Conservation (phyloP, 768 basidiomycete species). For the Butyriboletus loyo region DNA sequence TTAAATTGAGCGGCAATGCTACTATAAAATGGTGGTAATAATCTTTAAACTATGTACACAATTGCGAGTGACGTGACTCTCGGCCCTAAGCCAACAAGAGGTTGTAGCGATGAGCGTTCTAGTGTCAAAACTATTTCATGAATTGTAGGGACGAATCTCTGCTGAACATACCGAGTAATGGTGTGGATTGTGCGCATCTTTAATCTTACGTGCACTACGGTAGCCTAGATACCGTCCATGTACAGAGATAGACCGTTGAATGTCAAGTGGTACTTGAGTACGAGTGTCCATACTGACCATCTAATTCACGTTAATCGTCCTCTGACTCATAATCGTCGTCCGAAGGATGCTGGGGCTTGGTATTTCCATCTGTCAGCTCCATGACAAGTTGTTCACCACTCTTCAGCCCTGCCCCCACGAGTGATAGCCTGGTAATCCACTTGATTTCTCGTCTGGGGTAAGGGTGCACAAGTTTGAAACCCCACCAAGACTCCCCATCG, state of each 20-base stretch:
- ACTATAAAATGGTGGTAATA: too few relatives aligned
- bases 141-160: neutral
- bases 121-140: neutral
- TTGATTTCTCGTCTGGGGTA: slow-evolving; percentile 68
- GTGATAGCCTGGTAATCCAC: slow-evolving; percentile 39
- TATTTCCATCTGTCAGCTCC: slow-evolving; percentile 36
- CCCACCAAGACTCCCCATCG: slow-evolving; percentile 55
- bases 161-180: neutral
- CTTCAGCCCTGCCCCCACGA: slow-evolving; percentile 48
- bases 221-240: too few relatives aligned
- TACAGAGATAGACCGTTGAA: neutral
- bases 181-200: too few relatives aligned
- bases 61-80: neutral
- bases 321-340: slow-evolving; percentile 62
- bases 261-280: neutral
- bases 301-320: slow-evolving; percentile 27
- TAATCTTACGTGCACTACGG: too few relatives aligned
- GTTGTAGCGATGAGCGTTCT: neutral
- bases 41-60: neutral
- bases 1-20: neutral
- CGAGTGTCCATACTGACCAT: neutral
- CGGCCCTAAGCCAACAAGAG: neutral
- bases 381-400: slow-evolving; percentile 66
- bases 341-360: slow-evolving; percentile 29
- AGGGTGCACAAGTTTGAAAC: slow-evolving; percentile 63